Conservation (phyloP, 2,329 filamentous ascomycete species). For the Trichoderma sp. region DNA sequence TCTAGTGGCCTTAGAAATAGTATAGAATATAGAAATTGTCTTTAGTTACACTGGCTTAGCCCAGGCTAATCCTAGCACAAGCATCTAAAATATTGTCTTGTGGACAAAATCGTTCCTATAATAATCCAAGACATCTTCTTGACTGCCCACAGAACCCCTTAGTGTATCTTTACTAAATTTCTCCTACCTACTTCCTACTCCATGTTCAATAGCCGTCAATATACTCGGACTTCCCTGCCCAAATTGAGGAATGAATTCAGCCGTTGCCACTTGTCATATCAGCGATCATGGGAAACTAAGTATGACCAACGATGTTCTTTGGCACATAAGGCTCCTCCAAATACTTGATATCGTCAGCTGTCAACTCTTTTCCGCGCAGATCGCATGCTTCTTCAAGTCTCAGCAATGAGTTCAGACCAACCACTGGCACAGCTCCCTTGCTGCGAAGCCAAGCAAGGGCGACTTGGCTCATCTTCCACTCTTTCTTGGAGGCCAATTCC, state of each 20-base stretch:
- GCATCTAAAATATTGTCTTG: background rate
- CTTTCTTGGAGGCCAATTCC: background rate
- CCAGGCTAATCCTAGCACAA: background rate
- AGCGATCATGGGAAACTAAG: background rate
- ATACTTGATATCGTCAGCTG: background rate
- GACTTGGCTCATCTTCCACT: background rate
- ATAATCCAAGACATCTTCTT: background rate
- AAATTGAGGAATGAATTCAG: background rate
- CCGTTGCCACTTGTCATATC: background rate
- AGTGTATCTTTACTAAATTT: background rate
- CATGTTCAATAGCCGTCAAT: background rate
- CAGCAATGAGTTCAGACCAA: background rate
- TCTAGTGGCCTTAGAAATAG: background rate
- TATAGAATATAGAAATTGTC: background rate
- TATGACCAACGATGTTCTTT: background rate
- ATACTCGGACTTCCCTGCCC: background rate
- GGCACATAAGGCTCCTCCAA: background rate
- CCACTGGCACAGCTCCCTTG: background rate
- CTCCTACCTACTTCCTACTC: background rate
- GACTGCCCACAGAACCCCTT: background rate
- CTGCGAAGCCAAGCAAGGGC: background rate
- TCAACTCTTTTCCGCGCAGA: background rate
- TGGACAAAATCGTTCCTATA: background rate
- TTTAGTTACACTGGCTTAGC: background rate
- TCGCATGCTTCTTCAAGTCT: background rate